Evolutionary conservation across 192 early-diverging fungal species (phyloP), one percentile per base, ranked within the genome.

Genomic region (Diversispora epigaea): DNA sequence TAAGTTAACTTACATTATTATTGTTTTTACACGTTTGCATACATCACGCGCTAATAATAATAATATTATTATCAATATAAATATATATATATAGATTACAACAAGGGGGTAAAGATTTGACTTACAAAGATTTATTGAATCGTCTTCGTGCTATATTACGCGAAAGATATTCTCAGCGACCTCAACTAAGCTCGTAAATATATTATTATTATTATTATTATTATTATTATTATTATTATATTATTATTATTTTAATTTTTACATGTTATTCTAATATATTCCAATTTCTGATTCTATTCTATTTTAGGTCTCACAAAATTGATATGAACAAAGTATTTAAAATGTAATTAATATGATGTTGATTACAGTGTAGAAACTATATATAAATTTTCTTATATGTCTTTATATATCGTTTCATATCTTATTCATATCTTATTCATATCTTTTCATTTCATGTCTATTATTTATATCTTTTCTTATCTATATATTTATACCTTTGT

Each of bases 121-220:
- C 87, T 5, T 96, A 93, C 72, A 80, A 89, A 15, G 80, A 92
- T 80, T 71, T 96, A 10, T 79, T 95, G 65, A 87, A 88, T 71
- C 83, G 79, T 41, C 83, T 94, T 55, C 86, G 93, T 63, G 80
- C 81, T 3, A 87, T 91, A 61, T 81, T 96, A 72, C 64, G 75
- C 9, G 73, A 79, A 56, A 85, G 86, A 71, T 94, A 93, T 77
- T 78, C 77, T 3, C 93, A 96, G 80, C 86, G 91, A 74, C 94
- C 93, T 9, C 94, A 95, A 80, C 84, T 96, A 4, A 83, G 82
- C 62, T 77, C 82, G n/a, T 80, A 80, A 74, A 61, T 74, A 32
- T 32, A 32, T 32, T 32, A 32, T 32, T 32, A 32, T n/a, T 32
- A 32, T 32, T 32, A 32, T 32, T 32, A 32, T 32, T 32, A 32